A percentile compares a stretch with the other conserved stretches of the same genome.
Conservation (phyloP, 2,329 filamentous ascomycete species). For the Emmonsia crescens region DNA sequence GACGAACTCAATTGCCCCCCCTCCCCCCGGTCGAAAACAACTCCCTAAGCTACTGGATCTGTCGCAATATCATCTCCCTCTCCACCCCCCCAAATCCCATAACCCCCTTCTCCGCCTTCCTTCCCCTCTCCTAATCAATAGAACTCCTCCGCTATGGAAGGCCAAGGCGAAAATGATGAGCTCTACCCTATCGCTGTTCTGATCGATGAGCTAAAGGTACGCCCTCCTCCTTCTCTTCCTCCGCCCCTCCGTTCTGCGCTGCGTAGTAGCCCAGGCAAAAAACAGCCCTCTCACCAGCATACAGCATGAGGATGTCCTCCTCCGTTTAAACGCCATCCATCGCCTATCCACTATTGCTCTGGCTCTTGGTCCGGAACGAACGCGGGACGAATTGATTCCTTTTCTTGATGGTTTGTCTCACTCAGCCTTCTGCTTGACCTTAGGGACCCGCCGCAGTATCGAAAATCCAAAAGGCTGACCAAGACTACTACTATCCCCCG, state of each 20-base stretch:
- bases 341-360: conserved; percentile 96
- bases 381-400: conserved; percentile 94
- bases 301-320: conserved; percentile 95
- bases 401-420: conserved; percentile 82
- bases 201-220: conserved; percentile 98
- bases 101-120: not conserved
- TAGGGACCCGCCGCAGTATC: not conserved
- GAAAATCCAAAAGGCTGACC: not conserved
- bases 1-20: not conserved
- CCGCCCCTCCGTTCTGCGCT: conserved; percentile 5
- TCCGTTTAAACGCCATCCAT: conserved; percentile 96
- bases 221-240: conserved; percentile 16
- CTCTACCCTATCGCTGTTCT: conserved; percentile 99
- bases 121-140: conserved; percentile 1
- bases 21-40: not conserved
- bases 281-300: conserved; percentile 8
- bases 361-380: conserved; percentile 88
- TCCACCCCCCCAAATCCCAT: too few species aligned
- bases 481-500: not conserved
- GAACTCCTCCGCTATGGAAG: conserved; percentile 62
- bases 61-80: conserved; percentile 6
- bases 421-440: conserved; percentile 9
- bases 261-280: not conserved
- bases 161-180: conserved; percentile 87
- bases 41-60: not conserved